Evolutionary conservation across 2,329 filamentous ascomycete species (phyloP).

Genomic region (Anthostomella pinea): DNA sequence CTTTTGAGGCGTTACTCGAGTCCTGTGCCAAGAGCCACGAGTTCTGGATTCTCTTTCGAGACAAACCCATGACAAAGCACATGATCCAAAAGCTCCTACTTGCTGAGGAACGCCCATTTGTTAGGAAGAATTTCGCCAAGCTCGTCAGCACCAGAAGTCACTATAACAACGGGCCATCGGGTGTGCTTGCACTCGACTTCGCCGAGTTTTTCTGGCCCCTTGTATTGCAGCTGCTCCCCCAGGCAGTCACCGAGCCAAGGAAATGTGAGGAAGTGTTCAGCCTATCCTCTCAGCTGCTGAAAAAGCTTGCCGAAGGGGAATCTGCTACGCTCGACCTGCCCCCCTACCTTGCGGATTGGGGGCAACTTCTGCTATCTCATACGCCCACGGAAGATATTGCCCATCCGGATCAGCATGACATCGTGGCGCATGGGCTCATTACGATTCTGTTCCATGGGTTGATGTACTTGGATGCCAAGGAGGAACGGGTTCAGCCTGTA

Average conservation of each 20-base stretch:
- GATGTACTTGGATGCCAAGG: slow-evolving; percentile 24
- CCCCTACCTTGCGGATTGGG: slow-evolving; percentile 23
- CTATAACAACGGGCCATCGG: slow-evolving; percentile 21
- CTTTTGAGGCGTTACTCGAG: slow-evolving; percentile 40
- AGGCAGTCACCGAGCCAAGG: slow-evolving; percentile 30
- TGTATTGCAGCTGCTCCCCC: slow-evolving; percentile 35
- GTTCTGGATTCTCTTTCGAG: slow-evolving; percentile 40
- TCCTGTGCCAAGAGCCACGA: slow-evolving; percentile 35
- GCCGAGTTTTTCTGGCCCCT: slow-evolving; percentile 48
- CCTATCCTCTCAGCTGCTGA: slow-evolving; percentile 26
- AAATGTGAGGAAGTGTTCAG: slow-evolving; percentile 42
- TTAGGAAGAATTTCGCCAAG: slow-evolving; percentile 36
- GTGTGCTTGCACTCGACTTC: slow-evolving; percentile 37
- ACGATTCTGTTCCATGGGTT: slow-evolving; percentile 32
- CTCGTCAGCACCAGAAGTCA: slow-evolving; percentile 29
- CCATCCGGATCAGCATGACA: slow-evolving; percentile 35
- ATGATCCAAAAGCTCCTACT: slow-evolving; percentile 38
- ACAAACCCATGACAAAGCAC: slow-evolving; percentile 23
- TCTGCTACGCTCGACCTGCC: slow-evolving; percentile 23
- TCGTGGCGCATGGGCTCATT: slow-evolving; percentile 36
- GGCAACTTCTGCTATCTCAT: slow-evolving; percentile 24
- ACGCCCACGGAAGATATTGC: slow-evolving; percentile 35
- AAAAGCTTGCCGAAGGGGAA: slow-evolving; percentile 25
- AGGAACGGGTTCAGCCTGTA: slow-evolving; percentile 16
- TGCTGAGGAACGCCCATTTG: slow-evolving; percentile 31